A percentile compares a stretch with the other conserved stretches of the same genome.
These are phyloP conservation scores for Termitomyces sp. DNA, from an alignment of 768 basidiomycete genomes.

Conservation along the genomic window DNA sequence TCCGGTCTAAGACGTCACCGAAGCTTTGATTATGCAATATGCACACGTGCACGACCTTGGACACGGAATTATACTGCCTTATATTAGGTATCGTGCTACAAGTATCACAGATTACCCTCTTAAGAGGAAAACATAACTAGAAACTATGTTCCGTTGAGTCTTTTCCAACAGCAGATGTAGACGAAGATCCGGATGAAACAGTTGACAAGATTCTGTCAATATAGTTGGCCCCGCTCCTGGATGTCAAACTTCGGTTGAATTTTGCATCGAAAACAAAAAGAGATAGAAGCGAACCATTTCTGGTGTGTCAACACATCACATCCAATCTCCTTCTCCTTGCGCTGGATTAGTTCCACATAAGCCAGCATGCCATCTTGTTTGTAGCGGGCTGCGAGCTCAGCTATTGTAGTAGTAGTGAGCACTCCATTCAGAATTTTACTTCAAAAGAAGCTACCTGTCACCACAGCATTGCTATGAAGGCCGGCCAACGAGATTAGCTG, in stretches of 20 bases:
- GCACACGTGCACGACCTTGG: background rate
- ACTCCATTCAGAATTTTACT: background rate
- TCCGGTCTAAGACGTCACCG: background rate
- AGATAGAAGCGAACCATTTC: conserved; percentile 61
- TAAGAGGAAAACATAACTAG: conserved; percentile 22
- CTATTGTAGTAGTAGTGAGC: conserved; percentile 26
- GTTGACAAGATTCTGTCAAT: conserved; percentile 81
- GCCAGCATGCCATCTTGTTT: conserved; percentile 91
- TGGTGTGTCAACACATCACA: conserved; percentile 92
- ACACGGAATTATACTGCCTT: too few relatives aligned
- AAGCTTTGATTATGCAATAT: background rate
- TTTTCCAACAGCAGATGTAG: conserved; percentile 76
- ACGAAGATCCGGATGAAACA: conserved; percentile 84
- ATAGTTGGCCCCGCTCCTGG: conserved; percentile 88
- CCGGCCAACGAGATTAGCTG: conserved; percentile 89
- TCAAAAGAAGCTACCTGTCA: conserved; percentile 50
- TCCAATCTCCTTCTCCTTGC: conserved; percentile 83
- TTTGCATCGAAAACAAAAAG: background rate
- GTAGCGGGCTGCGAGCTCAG: conserved; percentile 74
- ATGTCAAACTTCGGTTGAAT: background rate
- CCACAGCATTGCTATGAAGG: conserved; percentile 78
- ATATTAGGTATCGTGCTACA: background rate
- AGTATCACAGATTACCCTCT: background rate
- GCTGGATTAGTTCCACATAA: conserved; percentile 84
- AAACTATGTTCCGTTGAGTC: conserved; percentile 90